phyloP scores from a whole-genome alignment of 106 monocot species.

The Dioscorea zingiberensis region DNA sequence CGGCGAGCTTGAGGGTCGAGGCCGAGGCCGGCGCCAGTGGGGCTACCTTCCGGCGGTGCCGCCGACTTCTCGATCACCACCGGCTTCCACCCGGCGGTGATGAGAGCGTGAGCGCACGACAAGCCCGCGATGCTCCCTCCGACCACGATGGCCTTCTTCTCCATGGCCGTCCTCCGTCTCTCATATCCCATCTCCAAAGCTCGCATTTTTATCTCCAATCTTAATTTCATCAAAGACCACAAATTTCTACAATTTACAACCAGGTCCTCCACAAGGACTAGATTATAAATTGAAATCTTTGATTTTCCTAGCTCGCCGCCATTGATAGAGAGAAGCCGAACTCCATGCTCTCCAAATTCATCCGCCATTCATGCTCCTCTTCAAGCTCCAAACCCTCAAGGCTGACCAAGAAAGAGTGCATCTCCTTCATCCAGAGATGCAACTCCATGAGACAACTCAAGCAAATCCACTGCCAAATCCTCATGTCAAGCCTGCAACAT shows the following conservation, averaged over 20 bases:
- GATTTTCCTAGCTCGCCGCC: too few relatives aligned
- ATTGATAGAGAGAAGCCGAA: too few relatives aligned
- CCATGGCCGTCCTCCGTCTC: too few relatives aligned
- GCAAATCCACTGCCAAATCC: constrained; percentile 37
- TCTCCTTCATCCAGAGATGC: constrained; percentile 27
- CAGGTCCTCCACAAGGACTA: too few relatives aligned
- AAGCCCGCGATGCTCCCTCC: constrained; percentile 76
- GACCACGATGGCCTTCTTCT: constrained; percentile 33
- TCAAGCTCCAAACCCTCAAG: constrained; percentile 7
- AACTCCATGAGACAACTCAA: constrained; percentile 28
- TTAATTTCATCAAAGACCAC: too few relatives aligned
- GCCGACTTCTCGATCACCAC: constrained; percentile 45
- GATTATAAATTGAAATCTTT: too few relatives aligned
- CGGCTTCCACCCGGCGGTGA: constrained; percentile 39
- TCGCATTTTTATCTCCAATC: too few relatives aligned
- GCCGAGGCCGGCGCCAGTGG: constrained; percentile 57
- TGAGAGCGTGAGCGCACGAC: constrained; percentile 47
- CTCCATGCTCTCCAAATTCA: constrained; percentile 1
- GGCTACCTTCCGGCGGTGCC: constrained; percentile 23
- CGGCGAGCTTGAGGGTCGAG: constrained; percentile 50
- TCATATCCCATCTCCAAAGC: not conserved
- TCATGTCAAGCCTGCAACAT: constrained; percentile 27
- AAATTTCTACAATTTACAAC: too few relatives aligned
- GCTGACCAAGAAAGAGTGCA: constrained; percentile 30
- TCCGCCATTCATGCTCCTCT: not conserved